A percentile compares a stretch with the other conserved stretches of the same genome.
phyloP scores from a whole-genome alignment of 306 rosid genomes.

The Leucaena leucocephala region DNA sequence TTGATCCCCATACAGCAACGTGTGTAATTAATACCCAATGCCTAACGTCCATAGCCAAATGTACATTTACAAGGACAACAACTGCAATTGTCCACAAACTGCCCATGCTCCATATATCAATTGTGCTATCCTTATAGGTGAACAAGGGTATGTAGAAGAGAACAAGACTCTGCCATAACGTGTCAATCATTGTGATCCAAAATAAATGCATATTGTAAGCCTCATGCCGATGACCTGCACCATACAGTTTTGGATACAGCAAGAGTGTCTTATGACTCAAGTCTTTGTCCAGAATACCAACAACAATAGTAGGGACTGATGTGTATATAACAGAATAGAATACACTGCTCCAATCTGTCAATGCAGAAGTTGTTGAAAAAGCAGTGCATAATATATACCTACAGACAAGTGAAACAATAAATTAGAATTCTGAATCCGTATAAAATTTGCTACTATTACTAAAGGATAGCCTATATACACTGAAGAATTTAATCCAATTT shows the following conservation, averaged over 20 bases:
- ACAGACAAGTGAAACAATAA: constrained; percentile 32
- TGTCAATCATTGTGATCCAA: constrained; percentile 94
- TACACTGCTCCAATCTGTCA: constrained; percentile 99
- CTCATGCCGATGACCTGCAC: constrained; percentile 87
- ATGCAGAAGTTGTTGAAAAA: constrained; percentile 88
- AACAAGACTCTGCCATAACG: constrained; percentile 98
- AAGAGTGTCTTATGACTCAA: constrained; percentile 76
- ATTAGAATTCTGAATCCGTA: constrained; percentile 31
- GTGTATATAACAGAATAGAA: constrained; percentile 93
- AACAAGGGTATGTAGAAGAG: constrained; percentile 77
- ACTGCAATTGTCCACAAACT: constrained; percentile 97
- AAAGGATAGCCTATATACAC: constrained; percentile 5
- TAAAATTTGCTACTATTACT: constrained; percentile 26
- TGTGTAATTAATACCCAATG: constrained; percentile 88
- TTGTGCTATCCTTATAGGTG: constrained; percentile 78
- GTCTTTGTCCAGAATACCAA: constrained; percentile 93
- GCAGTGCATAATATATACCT: constrained; percentile 93
- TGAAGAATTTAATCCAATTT: constrained; percentile 6
- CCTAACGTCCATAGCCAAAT: constrained; percentile 89
- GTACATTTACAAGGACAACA: constrained; percentile 87
- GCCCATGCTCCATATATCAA: constrained; percentile 96
- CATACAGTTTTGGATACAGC: constrained; percentile 79
- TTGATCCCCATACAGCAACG: constrained; percentile 91
- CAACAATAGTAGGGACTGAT: constrained; percentile 90
- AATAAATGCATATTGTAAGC: constrained; percentile 84